Conservation (phyloP, 257 asterid species). For the Scutellaria minor region DNA sequence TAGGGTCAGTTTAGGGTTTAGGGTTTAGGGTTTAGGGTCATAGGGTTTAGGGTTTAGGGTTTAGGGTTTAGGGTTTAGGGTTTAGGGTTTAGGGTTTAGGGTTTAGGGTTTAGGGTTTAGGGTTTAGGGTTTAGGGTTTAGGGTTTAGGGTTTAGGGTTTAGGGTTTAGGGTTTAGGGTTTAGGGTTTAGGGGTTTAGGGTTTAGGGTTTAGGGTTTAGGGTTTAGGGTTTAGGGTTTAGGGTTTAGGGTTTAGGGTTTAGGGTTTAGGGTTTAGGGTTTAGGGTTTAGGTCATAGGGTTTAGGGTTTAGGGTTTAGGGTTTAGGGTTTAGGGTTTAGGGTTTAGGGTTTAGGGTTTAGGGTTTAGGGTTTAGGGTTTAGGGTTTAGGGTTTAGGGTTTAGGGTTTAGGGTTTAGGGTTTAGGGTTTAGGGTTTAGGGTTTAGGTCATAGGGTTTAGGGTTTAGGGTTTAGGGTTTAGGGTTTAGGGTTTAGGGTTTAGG, state of each 20-base stretch:
- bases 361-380: slow-evolving; percentile 23
- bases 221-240: slow-evolving; percentile 21
- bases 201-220: slow-evolving; percentile 5
- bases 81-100: neutral
- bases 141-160: slow-evolving; percentile 15
- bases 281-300: too few species aligned
- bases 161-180: slow-evolving; percentile 14
- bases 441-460: too few species aligned
- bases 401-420: slow-evolving; percentile 18
- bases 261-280: slow-evolving; percentile 1
- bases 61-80: slow-evolving; percentile 8
- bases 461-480: slow-evolving; percentile 20
- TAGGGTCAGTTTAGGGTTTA: too few species aligned
- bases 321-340: too few species aligned
- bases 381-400: slow-evolving; percentile 21
- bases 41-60: too few species aligned
- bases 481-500: slow-evolving; percentile 21
- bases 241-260: slow-evolving; percentile 3
- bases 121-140: slow-evolving; percentile 22
- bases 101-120: slow-evolving; percentile 9
- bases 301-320: slow-evolving; percentile 3
- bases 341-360: slow-evolving; percentile 8
- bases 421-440: slow-evolving; percentile 21
- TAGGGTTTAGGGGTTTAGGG: too few species aligned
- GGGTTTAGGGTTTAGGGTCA: slow-evolving; percentile 16